A percentile compares a stretch with the other conserved stretches of the same genome.
Evolutionary conservation across 345 rosid species (phyloP).

Genomic region (Aquilaria yunnanensis): DNA sequence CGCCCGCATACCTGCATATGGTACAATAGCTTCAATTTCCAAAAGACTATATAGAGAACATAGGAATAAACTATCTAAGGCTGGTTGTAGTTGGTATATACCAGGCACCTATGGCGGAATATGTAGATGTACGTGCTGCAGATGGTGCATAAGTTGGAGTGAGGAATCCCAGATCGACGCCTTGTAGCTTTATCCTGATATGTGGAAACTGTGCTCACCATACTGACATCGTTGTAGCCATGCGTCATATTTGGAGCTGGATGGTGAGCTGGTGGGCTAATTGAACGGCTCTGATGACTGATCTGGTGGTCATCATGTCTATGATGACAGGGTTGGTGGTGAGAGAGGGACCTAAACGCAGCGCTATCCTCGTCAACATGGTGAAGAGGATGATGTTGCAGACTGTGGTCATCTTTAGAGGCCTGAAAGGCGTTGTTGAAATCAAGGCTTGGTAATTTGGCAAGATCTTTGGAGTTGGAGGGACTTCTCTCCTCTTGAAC

Average conservation of each 20-base stretch:
- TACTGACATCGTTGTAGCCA: conserved; percentile 29
- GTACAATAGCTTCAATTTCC: neutral
- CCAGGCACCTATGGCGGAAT: conserved; percentile 59
- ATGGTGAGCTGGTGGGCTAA: conserved; percentile 5
- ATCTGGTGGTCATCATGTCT: neutral
- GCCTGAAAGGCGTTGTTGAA: too few relatives aligned
- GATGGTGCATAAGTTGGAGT: conserved; percentile 58
- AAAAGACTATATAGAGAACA: neutral
- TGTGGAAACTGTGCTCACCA: conserved; percentile 26
- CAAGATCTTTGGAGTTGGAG: conserved; percentile 24
- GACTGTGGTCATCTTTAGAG: neutral
- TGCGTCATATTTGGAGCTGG: conserved; percentile 13
- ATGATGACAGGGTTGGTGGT: neutral
- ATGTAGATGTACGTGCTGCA: conserved; percentile 49
- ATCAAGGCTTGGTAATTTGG: conserved; percentile 9
- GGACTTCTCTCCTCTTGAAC: conserved; percentile 26
- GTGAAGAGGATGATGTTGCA: neutral
- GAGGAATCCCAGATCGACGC: conserved; percentile 60
- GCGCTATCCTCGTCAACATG: neutral
- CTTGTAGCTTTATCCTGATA: conserved; percentile 22
- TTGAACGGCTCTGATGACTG: conserved; percentile 1
- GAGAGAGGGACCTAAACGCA: too few relatives aligned
- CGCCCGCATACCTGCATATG: conserved; percentile 58
- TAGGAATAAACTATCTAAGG: neutral
- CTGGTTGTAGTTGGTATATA: conserved; percentile 6